phyloP scores from a whole-genome alignment of 805 yeast genomes.

The Komagataella pastoris region DNA sequence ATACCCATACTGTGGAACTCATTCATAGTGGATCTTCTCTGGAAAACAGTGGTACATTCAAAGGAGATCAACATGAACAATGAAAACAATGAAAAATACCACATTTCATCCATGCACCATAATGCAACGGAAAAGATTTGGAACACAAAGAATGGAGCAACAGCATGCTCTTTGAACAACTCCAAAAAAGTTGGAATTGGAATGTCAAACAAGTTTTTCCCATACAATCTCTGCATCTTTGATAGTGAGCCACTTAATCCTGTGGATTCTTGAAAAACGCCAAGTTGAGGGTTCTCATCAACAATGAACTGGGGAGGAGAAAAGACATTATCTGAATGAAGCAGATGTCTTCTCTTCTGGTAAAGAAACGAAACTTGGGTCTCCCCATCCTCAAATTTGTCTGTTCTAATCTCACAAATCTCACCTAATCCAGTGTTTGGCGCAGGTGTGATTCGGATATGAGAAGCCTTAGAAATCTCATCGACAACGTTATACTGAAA shows the following conservation, averaged over 20 bases:
- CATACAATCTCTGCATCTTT: constrained; percentile 45
- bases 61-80: constrained; percentile 85
- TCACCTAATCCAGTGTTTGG: constrained; percentile 81
- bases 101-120: constrained; percentile 93
- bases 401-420: constrained; percentile 51
- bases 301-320: constrained; percentile 73
- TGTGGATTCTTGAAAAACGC: constrained; percentile 33
- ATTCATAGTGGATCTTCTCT: constrained; percentile 85
- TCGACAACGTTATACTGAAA: constrained; percentile 54
- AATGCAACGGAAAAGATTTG: constrained; percentile 91
- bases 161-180: constrained; percentile 92
- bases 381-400: constrained; percentile 39
- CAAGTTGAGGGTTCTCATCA: constrained; percentile 44
- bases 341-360: constrained; percentile 86
- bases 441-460: constrained; percentile 66
- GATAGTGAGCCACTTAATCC: constrained; percentile 21
- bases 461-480: constrained; percentile 48
- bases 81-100: constrained; percentile 90
- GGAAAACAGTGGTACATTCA: constrained; percentile 90
- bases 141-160: constrained; percentile 95
- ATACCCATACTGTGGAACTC: constrained; percentile 97
- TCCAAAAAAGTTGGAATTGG: constrained; percentile 89
- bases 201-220: constrained; percentile 81
- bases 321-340: constrained; percentile 43
- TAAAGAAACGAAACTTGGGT: constrained; percentile 62